Percentiles rank a stretch among this genome's conserved stretches.
Conservation (phyloP, 2,329 filamentous ascomycete genomes). For the Rhytidhysteron rufulum region DNA sequence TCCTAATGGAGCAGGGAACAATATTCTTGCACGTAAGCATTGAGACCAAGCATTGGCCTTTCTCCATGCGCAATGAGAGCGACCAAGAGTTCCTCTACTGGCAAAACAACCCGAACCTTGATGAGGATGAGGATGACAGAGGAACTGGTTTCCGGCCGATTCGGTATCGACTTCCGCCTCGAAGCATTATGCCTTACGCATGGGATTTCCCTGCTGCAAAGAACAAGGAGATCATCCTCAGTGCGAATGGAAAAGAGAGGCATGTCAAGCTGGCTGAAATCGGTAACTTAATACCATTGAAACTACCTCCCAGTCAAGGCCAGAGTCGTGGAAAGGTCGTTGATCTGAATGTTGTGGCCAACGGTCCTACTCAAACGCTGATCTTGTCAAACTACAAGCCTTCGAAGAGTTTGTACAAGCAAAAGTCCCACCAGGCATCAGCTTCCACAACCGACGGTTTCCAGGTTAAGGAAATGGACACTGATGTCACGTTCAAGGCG, state of each 20-base stretch:
- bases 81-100: slow-evolving; percentile 96
- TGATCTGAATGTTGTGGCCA: slow-evolving; percentile 92
- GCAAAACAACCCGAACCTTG: slow-evolving; percentile 87
- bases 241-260: slow-evolving; percentile 72
- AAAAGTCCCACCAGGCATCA: slow-evolving; percentile 54
- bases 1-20: slow-evolving; percentile 88
- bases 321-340: slow-evolving; percentile 75
- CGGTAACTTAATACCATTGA: slow-evolving; percentile 92
- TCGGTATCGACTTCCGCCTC: slow-evolving; percentile 82
- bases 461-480: slow-evolving; percentile 90
- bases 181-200: slow-evolving; percentile 98
- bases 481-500: slow-evolving; percentile 81
- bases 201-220: slow-evolving; percentile 99
- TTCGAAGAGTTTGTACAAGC: slow-evolving; percentile 86
- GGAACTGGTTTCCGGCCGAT: slow-evolving; percentile 88
- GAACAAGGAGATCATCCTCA: slow-evolving; percentile 86
- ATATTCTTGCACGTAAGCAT: slow-evolving; percentile 88
- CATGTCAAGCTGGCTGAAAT: slow-evolving; percentile 96
- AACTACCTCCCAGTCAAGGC: slow-evolving; percentile 65
- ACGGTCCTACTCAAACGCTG: slow-evolving; percentile 91
- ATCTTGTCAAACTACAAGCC: slow-evolving; percentile 91
- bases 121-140: slow-evolving; percentile 82
- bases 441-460: slow-evolving; percentile 68
- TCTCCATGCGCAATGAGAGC: slow-evolving; percentile 97
- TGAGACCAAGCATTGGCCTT: slow-evolving; percentile 95